A percentile compares a stretch with the other conserved stretches of the same genome.
Conservation (phyloP, 306 rosid species). For the Cicer cuneatum region DNA sequence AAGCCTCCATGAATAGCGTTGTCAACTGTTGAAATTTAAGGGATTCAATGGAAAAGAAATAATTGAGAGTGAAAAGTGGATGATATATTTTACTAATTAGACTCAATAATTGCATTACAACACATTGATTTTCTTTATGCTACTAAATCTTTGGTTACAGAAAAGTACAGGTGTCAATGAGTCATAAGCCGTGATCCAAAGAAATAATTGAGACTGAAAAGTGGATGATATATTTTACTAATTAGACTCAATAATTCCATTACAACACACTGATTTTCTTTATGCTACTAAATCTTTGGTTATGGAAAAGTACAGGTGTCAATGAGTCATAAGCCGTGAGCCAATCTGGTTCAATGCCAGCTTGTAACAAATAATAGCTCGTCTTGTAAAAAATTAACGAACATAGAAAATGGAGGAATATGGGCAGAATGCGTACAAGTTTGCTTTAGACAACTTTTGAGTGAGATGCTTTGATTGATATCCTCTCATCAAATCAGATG, state of each 20-base stretch:
- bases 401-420: slow-evolving; percentile 27
- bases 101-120: background rate
- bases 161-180: background rate
- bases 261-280: background rate
- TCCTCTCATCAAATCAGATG: slow-evolving; percentile 6
- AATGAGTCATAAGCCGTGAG: background rate
- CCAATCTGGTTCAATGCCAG: background rate
- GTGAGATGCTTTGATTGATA: background rate
- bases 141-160: background rate
- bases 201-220: background rate
- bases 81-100: background rate
- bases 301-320: background rate
- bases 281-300: background rate
- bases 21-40: slow-evolving; percentile 16
- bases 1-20: slow-evolving; percentile 27
- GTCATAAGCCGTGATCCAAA: too few species aligned
- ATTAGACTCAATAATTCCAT: background rate
- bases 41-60: slow-evolving; percentile 27
- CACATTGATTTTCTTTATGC: background rate
- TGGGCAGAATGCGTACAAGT: background rate
- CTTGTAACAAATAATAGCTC: slow-evolving; percentile 11
- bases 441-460: slow-evolving; percentile 5
- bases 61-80: background rate
- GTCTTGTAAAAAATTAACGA: background rate
- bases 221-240: background rate